Evolutionary conservation across 177 flowering plant species (phyloP), one percentile per base, ranked within the genome.

Genomic region (Tripterygium wilfordii): DNA sequence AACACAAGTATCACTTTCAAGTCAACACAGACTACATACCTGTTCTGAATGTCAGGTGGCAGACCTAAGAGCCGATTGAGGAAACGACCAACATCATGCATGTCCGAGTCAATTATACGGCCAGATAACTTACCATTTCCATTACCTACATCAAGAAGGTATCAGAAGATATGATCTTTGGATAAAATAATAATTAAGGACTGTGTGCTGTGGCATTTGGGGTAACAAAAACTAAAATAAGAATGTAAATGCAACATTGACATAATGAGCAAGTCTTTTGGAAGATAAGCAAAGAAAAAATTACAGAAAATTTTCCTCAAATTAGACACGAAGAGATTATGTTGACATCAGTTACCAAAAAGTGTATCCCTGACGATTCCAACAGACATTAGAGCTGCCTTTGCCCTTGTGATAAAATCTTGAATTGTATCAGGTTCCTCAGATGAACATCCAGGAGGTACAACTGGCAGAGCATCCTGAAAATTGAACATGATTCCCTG

Each of bases 61-160:
- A 92, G 65, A 13, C 98, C 98, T 44, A 92, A 65, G 26, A 92
- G 74, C n/a, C 96, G 80, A 72, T 92, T 92, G 18, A 92, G 92
- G 47, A 92, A 92, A 43, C 98, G 95, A 3, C 96, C 96, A 70
- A 92, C 90, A 67, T 92, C 98, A 70, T 82, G 83, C 96, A 88
- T 86, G 64, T 92, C 98, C 14, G 96, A 88, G 51, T 92, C 98
- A 64, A 82, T 68, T 47, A 92, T 92, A 57, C 95, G 88, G 15
- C 96, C 95, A 40, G 80, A 70, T 25, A 80, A 19, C 61, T 74
- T 91, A 42, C 83, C 86, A 59, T 78, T 90, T 18, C 83, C 96
- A 63, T 62, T 83, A 51, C 77, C 98, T 88, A 53, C 16, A 45
- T 22, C 10, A 40, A 1, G 7, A 30, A 7, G 8, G 12, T 6